phyloP scores from a whole-genome alignment of 2,329 filamentous ascomycete species.

The Blastomyces parvus region DNA sequence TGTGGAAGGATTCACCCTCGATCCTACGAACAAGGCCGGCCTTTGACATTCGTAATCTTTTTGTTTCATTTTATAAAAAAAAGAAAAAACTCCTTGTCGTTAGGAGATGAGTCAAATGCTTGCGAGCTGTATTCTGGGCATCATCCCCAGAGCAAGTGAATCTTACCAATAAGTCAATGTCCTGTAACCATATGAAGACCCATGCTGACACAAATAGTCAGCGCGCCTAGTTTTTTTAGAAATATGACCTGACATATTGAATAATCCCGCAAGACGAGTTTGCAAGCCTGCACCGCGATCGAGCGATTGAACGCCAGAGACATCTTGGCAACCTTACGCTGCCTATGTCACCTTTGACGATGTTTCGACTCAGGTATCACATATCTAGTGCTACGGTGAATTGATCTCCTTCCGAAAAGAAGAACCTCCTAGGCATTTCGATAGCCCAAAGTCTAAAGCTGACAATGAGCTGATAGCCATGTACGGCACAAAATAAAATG shows the following conservation, averaged over 20 bases:
- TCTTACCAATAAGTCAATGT: background rate
- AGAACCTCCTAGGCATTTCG: too few species aligned
- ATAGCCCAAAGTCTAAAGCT: background rate
- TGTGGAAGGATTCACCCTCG: background rate
- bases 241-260: background rate
- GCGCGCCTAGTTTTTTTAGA: background rate
- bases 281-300: background rate
- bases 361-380: background rate
- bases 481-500: background rate
- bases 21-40: background rate
- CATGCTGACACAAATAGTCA: background rate
- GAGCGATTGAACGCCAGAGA: background rate
- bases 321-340: background rate
- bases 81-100: background rate
- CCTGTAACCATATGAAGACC: background rate
- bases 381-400: background rate
- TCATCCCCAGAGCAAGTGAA: background rate
- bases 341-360: background rate
- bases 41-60: background rate
- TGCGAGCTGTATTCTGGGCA: background rate
- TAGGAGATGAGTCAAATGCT: background rate
- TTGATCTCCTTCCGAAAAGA: background rate
- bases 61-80: too few species aligned
- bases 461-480: too few species aligned
- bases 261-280: background rate